These are phyloP conservation scores for Talaromyces sp. DNA, from an alignment of 2,329 filamentous ascomycete genomes.

Conservation along the genomic window DNA sequence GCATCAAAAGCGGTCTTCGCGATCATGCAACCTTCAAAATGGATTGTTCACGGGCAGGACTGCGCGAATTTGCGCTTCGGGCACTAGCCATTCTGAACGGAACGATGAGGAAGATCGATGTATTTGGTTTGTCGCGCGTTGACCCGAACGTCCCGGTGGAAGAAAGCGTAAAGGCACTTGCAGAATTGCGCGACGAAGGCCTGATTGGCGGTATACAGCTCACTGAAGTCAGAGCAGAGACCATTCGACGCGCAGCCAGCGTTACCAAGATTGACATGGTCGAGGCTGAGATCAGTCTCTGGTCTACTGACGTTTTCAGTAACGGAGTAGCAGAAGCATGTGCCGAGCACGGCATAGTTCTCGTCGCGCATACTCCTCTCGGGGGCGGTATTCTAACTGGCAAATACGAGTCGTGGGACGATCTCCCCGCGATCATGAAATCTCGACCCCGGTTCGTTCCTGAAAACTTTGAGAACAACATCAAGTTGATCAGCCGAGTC, in stretches of 20 bases:
- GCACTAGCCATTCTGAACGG: constrained; percentile 48
- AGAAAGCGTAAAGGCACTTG: constrained; percentile 40
- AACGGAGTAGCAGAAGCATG: constrained; percentile 58
- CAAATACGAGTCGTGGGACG: constrained; percentile 43
- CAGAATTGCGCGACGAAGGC: constrained; percentile 39
- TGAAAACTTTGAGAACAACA: constrained; percentile 50
- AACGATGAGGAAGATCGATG: constrained; percentile 53
- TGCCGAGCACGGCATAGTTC: constrained; percentile 55
- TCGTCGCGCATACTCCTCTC: constrained; percentile 59
- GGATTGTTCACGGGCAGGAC: constrained; percentile 52
- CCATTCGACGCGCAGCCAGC: constrained; percentile 41
- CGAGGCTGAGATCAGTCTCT: constrained; percentile 59
- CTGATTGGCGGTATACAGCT: constrained; percentile 45
- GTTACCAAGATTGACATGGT: constrained; percentile 56
- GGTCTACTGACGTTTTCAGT: constrained; percentile 53
- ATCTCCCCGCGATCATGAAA: constrained; percentile 48
- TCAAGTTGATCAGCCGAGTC: constrained; percentile 47
- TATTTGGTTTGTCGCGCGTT: constrained; percentile 57
- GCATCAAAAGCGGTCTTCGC: constrained; percentile 57
- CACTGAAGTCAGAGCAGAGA: constrained; percentile 44
- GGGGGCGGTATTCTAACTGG: constrained; percentile 55
- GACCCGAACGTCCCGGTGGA: constrained; percentile 52
- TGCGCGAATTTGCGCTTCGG: constrained; percentile 57
- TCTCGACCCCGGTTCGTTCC: constrained; percentile 50
- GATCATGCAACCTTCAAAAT: constrained; percentile 31